Percentiles rank a stretch among this genome's conserved stretches.
Evolutionary conservation across 1,284 basidiomycete species (phyloP).

Genomic region (Amylostereum areolatum): DNA sequence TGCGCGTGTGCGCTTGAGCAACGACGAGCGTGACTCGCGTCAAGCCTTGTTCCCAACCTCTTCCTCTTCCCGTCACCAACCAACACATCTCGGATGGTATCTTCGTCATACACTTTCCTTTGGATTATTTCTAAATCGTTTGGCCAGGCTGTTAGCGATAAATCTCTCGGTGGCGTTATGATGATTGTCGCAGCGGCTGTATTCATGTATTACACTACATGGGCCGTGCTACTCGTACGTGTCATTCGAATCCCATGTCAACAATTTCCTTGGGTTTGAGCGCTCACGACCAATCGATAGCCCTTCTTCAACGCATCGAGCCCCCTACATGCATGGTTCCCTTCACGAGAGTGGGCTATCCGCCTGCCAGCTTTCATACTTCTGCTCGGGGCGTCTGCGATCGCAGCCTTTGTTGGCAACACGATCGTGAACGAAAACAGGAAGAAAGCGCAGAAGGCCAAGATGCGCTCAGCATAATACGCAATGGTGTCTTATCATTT

Average conservation of each 20-base stretch:
- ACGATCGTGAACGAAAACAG: slow-evolving; percentile 74
- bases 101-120: no score
- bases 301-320: slow-evolving; percentile 79
- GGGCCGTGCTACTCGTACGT: slow-evolving; percentile 83
- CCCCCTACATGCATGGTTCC: slow-evolving; percentile 75
- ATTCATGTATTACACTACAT: slow-evolving; percentile 87
- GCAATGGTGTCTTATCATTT: no score
- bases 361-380: slow-evolving; percentile 81
- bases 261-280: not conserved
- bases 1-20: no score
- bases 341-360: slow-evolving; percentile 86
- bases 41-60: no score
- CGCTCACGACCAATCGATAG: slow-evolving; percentile 32
- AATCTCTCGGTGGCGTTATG: slow-evolving; percentile 74
- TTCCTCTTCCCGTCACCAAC: no score
- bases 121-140: no score
- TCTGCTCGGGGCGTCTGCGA: slow-evolving; percentile 68
- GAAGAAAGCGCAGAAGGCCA: slow-evolving; percentile 56
- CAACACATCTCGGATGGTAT: no score
- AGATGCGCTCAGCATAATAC: slow-evolving; percentile 45
- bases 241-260: not conserved
- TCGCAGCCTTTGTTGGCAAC: slow-evolving; percentile 73
- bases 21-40: no score
- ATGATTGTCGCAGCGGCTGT: slow-evolving; percentile 71
- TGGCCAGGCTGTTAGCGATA: slow-evolving; percentile 72